phyloP scores from a whole-genome alignment of 352 stramenopile genomes.

The Phytophthora lateralis region DNA sequence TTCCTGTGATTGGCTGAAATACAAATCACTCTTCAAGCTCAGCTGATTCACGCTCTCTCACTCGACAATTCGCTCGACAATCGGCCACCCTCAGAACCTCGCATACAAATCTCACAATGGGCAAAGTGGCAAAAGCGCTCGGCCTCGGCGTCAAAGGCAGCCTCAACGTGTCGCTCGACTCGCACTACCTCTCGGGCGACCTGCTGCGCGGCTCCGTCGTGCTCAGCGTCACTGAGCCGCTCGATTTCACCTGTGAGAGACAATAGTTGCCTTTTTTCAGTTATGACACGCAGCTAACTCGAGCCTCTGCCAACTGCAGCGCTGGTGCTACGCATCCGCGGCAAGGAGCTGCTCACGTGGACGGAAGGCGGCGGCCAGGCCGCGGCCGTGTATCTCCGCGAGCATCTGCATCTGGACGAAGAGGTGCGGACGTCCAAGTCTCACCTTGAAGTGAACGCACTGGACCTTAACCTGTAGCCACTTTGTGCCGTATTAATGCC shows the following conservation, averaged over 20 bases:
- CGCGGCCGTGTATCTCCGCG: constrained; percentile 31
- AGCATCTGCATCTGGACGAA: constrained; percentile 34
- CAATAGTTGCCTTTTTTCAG: background rate
- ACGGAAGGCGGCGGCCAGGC: constrained; percentile 40
- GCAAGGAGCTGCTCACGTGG: constrained; percentile 43
- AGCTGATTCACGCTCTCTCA: constrained; percentile 14
- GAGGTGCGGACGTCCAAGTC: constrained; percentile 22
- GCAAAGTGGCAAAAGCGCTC: constrained; percentile 36
- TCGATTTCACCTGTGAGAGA: constrained; percentile 38
- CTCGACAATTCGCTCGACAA: constrained; percentile 29
- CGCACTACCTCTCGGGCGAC: constrained; percentile 36
- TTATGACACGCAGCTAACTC: constrained; percentile 3
- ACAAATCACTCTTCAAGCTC: background rate
- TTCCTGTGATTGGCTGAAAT: constrained; percentile 15
- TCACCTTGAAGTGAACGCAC: constrained; percentile 3
- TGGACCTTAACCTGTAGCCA: constrained; percentile 1
- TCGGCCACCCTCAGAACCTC: background rate
- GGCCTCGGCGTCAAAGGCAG: constrained; percentile 36
- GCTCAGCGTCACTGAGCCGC: constrained; percentile 33
- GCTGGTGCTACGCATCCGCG: constrained; percentile 31
- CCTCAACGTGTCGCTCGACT: constrained; percentile 30
- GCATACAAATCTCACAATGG: constrained; percentile 10
- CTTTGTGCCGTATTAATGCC: background rate
- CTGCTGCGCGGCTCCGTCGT: constrained; percentile 33
- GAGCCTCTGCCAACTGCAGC: constrained; percentile 11